phyloP scores from a whole-genome alignment of 2,329 filamentous ascomycete species.

The Colletotrichum salicis region DNA sequence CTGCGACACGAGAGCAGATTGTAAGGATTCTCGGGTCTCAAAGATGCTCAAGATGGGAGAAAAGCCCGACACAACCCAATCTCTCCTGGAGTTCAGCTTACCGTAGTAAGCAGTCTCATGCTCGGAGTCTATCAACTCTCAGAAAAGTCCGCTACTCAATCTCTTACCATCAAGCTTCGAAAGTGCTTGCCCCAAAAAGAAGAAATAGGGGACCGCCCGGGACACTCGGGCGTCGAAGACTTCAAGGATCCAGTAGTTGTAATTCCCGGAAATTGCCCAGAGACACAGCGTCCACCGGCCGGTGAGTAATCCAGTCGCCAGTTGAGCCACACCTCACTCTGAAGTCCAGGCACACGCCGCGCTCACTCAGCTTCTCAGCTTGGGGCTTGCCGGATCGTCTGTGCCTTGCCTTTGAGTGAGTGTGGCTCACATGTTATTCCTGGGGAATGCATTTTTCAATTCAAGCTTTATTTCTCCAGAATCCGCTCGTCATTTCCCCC shows the following conservation, averaged over 20 bases:
- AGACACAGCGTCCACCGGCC: conserved; percentile 15
- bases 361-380: background rate
- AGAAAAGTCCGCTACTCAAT: background rate
- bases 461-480: background rate
- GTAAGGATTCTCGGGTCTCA: background rate
- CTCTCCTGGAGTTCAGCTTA: background rate
- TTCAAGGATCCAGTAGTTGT: background rate
- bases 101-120: background rate
- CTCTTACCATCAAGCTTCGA: background rate
- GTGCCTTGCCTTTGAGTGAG: background rate
- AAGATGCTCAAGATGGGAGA: background rate
- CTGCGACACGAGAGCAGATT: background rate
- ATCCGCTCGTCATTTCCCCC: background rate
- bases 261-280: conserved; percentile 8
- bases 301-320: conserved; percentile 6
- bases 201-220: background rate
- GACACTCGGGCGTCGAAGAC: background rate
- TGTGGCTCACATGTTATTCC: background rate
- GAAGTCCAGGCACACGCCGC: background rate
- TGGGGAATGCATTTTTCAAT: background rate
- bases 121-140: background rate
- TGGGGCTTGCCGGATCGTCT: background rate
- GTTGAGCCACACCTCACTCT: background rate
- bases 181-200: background rate
- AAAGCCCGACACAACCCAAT: background rate